Base-by-base conservation (phyloP, 805 yeast species). In the Saccharomycopsis capsularis region DNA sequence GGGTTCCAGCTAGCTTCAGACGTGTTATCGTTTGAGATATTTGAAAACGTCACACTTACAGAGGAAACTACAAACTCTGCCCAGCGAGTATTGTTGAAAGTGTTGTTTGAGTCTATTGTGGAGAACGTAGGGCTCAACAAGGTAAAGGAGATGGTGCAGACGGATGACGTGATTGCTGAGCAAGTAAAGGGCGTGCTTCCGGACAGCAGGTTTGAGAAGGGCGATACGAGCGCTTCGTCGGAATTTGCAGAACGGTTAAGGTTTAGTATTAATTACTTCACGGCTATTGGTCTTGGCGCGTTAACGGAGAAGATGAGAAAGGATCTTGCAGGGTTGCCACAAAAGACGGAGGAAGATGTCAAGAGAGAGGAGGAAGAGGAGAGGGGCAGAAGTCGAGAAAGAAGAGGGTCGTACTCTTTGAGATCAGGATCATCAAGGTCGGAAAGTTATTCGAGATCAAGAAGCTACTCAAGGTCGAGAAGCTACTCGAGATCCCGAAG, bases 271-370 rank as follows among this genome's bases (percentile, higher is more conserved):
- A 91, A 91, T 60, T 91, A 74, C 62, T 91, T 91, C 64, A 91
- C 97, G 0, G 96, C 97, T 1, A 88, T 91, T 53, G 95, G 95
- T 0, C 63, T 91, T 43, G 97, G 97, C 40, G 73, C 75, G 2
- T 62, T 91, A 50, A 90, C 98, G 0, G 95, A 87, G 35, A 75
- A 68, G 1, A 84, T 90, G 95, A 76, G 98, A 65, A 73, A 68
- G 3, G 69, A 66, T 15, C 62, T 81, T 50, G 23, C 23, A 24
- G n/a, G 43, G 9, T 25, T 47, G 24, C 46, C 35, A 25, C 13
- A 32, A 15, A 37, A 42, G 18, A 11, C 23, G 3, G 50, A 32
- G 16, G 40, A 46, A 4, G 40, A 27, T 5, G 4, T 19, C 2
- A 21, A 21, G 7, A 38, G 23, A 6, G 40, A 34, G 4, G 38